Base-by-base conservation (phyloP, 75 land plant species). In the Pseudotsuga menziesii region DNA sequence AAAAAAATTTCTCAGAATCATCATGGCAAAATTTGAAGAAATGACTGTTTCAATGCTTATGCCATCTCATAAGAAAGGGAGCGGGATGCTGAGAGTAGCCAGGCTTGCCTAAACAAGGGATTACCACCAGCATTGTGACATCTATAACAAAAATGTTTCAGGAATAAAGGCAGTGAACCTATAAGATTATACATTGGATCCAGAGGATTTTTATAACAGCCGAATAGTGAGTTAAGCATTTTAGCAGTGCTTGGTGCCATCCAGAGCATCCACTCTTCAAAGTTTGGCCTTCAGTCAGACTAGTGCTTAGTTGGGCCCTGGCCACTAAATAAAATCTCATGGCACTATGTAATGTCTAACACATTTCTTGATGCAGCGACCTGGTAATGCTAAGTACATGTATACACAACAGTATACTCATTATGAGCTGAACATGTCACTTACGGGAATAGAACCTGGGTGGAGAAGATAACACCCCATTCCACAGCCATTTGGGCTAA, bases 61-160 rank as follows among this genome's bases (percentile, higher is more conserved):
- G 17, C 72, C 39, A 67, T 39, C 41, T 22, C 8, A 29, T 39
- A 67, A 2, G n/a, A 44, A 39, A 39, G 44, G 36, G 7, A 67
- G 48, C 44, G 39, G 20, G 39, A 67, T 17, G 5, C 48, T 8
- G 54, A 48, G 20, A 39, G 35, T n/a, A 39, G 20, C 22, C 19
- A 17, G 44, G 72, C 44, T 67, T 17, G 52, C n/a, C 72, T 67
- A 64, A 67, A 67, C 22, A 19, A 67, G 39, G 52, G 48, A 67
- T 48, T 48, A 48, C 12, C 54, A 48, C 54, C 9, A 48, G 54
- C 54, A 48, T 48, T 8, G 32, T 19, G 22, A 22, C 19, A n/a
- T 39, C 19, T 36, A 14, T 36, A 16, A 39, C n/a, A 35, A 39
- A 17, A 20, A 20, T 39, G 72, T 67, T 67, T 67, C 48, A 67